Conservation (phyloP, 2,329 filamentous ascomycete genomes). For the Ophiocordyceps robertsii region DNA sequence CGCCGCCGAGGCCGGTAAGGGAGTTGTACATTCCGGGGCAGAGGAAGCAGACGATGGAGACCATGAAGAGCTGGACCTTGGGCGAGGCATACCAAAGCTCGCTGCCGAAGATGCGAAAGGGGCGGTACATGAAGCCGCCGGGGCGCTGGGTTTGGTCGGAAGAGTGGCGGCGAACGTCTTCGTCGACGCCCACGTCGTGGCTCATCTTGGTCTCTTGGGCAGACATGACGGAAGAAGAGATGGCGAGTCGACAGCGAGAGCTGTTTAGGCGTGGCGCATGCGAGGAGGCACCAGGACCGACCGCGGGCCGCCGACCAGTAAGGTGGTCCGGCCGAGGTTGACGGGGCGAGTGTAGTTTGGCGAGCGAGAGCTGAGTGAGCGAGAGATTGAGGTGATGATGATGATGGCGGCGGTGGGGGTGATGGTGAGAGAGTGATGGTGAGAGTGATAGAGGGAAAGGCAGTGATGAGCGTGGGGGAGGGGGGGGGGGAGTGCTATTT, state of each 20-base stretch:
- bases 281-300: no score
- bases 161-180: constrained; percentile 5
- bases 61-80: constrained; percentile 56
- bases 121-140: constrained; percentile 55
- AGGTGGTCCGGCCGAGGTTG: no score
- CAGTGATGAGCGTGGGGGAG: neutral
- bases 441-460: neutral
- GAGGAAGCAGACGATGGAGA: constrained; percentile 41
- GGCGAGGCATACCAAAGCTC: constrained; percentile 62
- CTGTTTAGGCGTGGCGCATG: no score
- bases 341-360: no score
- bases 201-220: constrained; percentile 12
- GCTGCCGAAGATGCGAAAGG: constrained; percentile 36
- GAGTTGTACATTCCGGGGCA: constrained; percentile 66
- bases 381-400: neutral
- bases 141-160: constrained; percentile 20
- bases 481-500: neutral
- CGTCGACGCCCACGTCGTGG: constrained; percentile 5
- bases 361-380: no score
- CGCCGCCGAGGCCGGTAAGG: constrained; percentile 50
- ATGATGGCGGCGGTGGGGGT: neutral
- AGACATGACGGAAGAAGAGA: constrained; percentile 7
- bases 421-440: neutral
- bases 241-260: neutral
- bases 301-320: no score